Evolutionary conservation across 164 flowering plant genomes (phyloP), one percentile per base, ranked within the genome.

Genomic region (Liquidambar formosana): DNA sequence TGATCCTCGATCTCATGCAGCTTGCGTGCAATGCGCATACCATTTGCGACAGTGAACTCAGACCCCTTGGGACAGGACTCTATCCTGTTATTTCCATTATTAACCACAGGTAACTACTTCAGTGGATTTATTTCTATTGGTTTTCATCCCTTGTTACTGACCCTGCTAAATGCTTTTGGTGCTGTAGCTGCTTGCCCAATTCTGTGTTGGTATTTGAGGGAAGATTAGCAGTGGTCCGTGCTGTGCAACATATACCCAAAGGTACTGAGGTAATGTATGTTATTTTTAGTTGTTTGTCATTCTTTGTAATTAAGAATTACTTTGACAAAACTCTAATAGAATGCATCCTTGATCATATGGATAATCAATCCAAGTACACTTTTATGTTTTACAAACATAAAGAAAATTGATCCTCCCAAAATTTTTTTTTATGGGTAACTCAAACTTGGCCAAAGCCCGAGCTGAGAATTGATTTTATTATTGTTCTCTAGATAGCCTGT

Each of bases 11-110:
- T 67, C 11, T 44, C 28, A 10, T 81, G 83, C 91, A 96, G 99
- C 83, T 96, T 66, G 86, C 98, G 25, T 93, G 98, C 83, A 96
- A 96, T 85, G 99, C 97, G 48, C 99, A 96, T 83, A 89, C 93
- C 67, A 92, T 96, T 66, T 93, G 97, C 80, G 98, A 93, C 75
- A 74, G 85, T 80, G 99, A 96, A 71, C 80, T 96, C 59, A 89
- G 90, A 73, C 99, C 99, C 10, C 64, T 88, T 47, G 99, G 95
- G 41, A 96, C 97, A 23, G 99, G 99, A 72, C 64, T 96, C 5
- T 96, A 89, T 83, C 97, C 97, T 75, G 88, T 93, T 46, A 75
- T 96, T 78, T 90, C 99, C 57, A 85, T 96, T 57, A 92, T 96
- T 57, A 96, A 96, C 73, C 99, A 96, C 82, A 96, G 99, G 99